These are phyloP conservation scores for Tanacetum coccineum DNA, from an alignment of 129 eudicot genomes.

Conservation along the genomic window DNA sequence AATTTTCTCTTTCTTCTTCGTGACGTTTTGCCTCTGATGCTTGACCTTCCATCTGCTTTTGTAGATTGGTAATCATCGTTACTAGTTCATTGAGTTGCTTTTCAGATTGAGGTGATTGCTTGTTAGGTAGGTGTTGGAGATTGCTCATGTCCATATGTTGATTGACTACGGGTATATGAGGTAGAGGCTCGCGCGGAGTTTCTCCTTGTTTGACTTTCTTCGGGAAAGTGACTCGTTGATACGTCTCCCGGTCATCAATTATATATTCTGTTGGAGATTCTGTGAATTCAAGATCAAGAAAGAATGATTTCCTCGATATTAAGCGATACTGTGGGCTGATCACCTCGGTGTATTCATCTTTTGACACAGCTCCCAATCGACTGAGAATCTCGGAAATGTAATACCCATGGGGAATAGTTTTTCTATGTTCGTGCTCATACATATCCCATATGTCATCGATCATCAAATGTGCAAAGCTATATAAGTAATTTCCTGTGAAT, in stretches of 20 bases:
- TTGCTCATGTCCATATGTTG: background rate
- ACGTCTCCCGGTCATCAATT: background rate
- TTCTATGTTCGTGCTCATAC: background rate
- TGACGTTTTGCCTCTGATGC: background rate
- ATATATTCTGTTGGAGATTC: constrained; percentile 3
- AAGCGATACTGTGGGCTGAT: background rate
- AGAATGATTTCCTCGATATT: background rate
- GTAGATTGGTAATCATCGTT: background rate
- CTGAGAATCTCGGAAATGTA: background rate
- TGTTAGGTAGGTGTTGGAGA: background rate
- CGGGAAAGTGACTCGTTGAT: constrained; percentile 1
- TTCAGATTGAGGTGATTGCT: background rate
- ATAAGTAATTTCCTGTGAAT: background rate
- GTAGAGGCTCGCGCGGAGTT: background rate
- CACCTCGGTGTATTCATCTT: background rate
- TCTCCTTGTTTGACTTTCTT: background rate
- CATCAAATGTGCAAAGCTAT: constrained; percentile 16
- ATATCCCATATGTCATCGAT: constrained; percentile 10
- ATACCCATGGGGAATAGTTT: background rate
- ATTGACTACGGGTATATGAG: background rate
- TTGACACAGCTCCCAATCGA: background rate
- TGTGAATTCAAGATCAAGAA: background rate
- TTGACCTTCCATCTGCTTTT: background rate
- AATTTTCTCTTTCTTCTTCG: background rate
- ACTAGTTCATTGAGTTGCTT: background rate